Evolutionary conservation across 2,329 filamentous ascomycete genomes (phyloP).

Genomic region (Penicillium sp.): DNA sequence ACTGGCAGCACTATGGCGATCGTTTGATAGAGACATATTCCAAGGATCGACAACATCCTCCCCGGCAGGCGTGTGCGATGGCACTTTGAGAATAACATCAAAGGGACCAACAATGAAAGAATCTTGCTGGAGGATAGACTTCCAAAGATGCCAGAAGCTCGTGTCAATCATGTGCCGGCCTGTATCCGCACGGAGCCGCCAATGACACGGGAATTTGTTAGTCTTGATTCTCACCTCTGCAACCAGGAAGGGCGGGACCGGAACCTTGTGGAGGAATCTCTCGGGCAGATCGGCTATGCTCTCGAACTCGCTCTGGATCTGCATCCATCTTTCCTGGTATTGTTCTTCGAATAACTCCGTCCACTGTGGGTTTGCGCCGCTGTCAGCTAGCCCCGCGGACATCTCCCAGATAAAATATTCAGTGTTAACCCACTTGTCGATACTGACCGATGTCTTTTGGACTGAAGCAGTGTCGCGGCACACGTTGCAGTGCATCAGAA

Average conservation of each 20-base stretch:
- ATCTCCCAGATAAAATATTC: slow-evolving; percentile 7
- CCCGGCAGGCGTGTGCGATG: neutral
- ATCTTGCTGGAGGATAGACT: neutral
- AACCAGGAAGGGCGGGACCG: neutral
- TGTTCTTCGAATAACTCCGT: neutral
- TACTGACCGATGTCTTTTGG: neutral
- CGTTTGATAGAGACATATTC: neutral
- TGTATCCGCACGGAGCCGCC: neutral
- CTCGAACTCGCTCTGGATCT: neutral
- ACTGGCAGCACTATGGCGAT: neutral
- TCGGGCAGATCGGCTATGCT: slow-evolving; percentile 1
- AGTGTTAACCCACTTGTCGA: slow-evolving; percentile 2
- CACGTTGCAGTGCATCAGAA: neutral
- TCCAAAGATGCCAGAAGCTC: slow-evolving; percentile 2
- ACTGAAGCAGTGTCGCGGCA: neutral
- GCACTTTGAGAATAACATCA: neutral
- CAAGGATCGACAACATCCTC: neutral
- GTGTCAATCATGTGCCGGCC: neutral
- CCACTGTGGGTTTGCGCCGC: neutral
- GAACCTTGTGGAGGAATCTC: neutral
- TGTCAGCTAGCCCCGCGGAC: slow-evolving; percentile 1
- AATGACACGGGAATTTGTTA: neutral
- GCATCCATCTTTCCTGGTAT: neutral
- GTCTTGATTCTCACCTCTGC: neutral
- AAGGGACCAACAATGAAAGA: neutral